A percentile compares a stretch with the other conserved stretches of the same genome.
phyloP scores from a whole-genome alignment of 345 rosid genomes.

The Arabidopsis thaliana region DNA sequence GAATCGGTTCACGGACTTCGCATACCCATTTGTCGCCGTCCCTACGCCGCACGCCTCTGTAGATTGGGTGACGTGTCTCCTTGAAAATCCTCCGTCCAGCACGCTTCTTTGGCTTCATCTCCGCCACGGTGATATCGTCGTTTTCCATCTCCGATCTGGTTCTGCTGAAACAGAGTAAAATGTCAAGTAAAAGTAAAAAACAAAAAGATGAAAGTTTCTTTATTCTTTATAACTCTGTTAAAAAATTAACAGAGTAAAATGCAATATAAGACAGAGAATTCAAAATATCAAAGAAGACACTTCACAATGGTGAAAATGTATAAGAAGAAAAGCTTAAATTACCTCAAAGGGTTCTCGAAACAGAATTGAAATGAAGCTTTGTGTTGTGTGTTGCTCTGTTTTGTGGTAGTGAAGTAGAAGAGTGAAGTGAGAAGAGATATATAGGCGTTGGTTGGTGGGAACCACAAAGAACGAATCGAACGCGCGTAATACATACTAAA shows the following conservation, averaged over 20 bases:
- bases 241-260: background rate
- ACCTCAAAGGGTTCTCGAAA: background rate
- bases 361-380: slow-evolving; percentile 3
- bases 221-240: too few relatives aligned
- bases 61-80: slow-evolving; percentile 76
- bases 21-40: slow-evolving; percentile 71
- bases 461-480: background rate
- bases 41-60: slow-evolving; percentile 60
- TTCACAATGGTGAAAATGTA: background rate
- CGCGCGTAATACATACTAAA: slow-evolving; percentile 15
- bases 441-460: slow-evolving; percentile 18
- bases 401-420: slow-evolving; percentile 7
- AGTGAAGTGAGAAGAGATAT: slow-evolving; percentile 31
- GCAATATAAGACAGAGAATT: background rate
- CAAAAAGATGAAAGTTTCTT: too few relatives aligned
- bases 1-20: slow-evolving; percentile 65
- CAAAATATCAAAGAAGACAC: background rate
- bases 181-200: background rate
- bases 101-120: slow-evolving; percentile 61
- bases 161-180: background rate
- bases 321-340: background rate
- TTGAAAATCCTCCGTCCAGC: slow-evolving; percentile 60
- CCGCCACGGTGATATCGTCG: slow-evolving; percentile 44
- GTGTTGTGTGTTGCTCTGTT: slow-evolving; percentile 21
- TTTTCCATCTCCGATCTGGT: slow-evolving; percentile 33